Base-by-base conservation (phyloP, 1,284 basidiomycete species). In the Kwoniella shivajii region DNA sequence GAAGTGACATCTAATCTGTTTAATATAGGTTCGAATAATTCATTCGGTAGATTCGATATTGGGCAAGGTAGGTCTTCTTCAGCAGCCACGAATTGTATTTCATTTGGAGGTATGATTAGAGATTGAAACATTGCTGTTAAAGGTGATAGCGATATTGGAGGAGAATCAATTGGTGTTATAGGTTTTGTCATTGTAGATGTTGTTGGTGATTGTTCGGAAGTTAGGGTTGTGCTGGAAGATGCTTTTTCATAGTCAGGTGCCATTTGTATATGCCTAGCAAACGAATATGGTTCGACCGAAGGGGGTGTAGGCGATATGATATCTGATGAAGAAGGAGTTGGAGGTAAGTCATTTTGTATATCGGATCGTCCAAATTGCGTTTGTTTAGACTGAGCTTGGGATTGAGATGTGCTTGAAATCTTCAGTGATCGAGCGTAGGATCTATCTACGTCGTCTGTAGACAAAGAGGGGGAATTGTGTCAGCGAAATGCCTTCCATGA, bases 1-100 rank as follows among this genome's bases (percentile, higher is more conserved):
- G 84, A 76, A 0, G 82, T 81, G 1, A 84, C 80, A 68, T 91
- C 87, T 43, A 81, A 61, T 46, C 72, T 66, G 1, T 46, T 31
- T n/a, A 93, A 75, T 55, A 92, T 82, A 37, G 82, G 74, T 36
- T 90, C 78, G 31, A 94, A 68, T 4, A 94, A 69, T 71, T 95
- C 91, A 45, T 88, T 84, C 0, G 91, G 91, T 4, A 94, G 74
- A 0, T 69, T 68, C 41, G 82, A 80, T 29, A 94, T 72, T 7
- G 83, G 82, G 0, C 84, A 74, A 2, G 82, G 82, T 53, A 83
- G 79, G 39, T 78, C 79, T 66, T 90, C 88, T 53, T 88, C 83
- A 66, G 88, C 86, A 0, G 87, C 85, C 38, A 83, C 79, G 68
- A 92, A 92, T 2, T 69, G 66, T 38, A 88, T 74, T n/a, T 65